phyloP scores from a whole-genome alignment of 2,329 filamentous ascomycete genomes.

The Fusarium buxicola region DNA sequence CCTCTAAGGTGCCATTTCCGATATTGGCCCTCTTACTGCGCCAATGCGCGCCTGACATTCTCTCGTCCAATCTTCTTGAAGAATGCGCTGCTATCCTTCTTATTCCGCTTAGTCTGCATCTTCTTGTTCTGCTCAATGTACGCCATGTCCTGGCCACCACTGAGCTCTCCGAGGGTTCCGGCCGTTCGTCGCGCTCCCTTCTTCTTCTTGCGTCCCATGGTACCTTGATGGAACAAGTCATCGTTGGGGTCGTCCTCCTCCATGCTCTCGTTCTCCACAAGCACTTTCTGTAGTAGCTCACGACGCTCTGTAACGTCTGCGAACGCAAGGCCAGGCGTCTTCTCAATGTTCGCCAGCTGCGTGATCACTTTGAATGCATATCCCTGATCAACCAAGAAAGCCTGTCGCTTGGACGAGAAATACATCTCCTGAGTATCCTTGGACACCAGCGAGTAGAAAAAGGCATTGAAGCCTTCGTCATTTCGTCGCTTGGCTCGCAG shows the following conservation, averaged over 20 bases:
- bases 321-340: conserved; percentile 83
- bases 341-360: conserved; percentile 89
- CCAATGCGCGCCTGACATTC: conserved; percentile 53
- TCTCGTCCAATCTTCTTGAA: conserved; percentile 59
- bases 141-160: conserved; percentile 97
- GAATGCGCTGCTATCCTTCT: conserved; percentile 55
- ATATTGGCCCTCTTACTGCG: conserved; percentile 37
- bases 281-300: conserved; percentile 87
- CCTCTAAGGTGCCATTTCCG: conserved; percentile 12
- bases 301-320: conserved; percentile 82
- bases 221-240: conserved; percentile 56
- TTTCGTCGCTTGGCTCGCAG: conserved; percentile 94
- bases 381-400: conserved; percentile 96
- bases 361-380: conserved; percentile 99
- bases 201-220: conserved; percentile 63
- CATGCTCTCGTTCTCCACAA: conserved; percentile 85
- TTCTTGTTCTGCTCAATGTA: conserved; percentile 87
- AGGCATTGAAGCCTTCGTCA: conserved; percentile 98
- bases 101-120: conserved; percentile 56
- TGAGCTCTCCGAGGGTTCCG: conserved; percentile 85
- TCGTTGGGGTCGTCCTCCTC: conserved; percentile 74
- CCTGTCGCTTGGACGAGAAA: conserved; percentile 95
- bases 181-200: conserved; percentile 80
- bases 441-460: conserved; percentile 97
- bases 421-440: conserved; percentile 99